Evolutionary conservation across 176 grass and related monocot species (phyloP), one percentile per base, ranked within the genome.

Genomic region (Triticum urartu): DNA sequence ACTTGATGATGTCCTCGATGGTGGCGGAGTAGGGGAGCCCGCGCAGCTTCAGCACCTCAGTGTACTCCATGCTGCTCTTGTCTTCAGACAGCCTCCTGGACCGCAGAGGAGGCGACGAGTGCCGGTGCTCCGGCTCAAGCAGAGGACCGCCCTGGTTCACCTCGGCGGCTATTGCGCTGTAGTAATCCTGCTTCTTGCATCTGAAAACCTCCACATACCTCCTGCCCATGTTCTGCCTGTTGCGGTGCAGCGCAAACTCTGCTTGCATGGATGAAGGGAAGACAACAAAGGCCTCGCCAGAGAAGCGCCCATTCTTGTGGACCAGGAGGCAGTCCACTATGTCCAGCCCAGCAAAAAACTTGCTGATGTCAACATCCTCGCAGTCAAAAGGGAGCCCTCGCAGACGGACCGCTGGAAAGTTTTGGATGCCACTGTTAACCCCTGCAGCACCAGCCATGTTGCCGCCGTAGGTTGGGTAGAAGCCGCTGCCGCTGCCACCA

Each of bases 181-280:
- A 98, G 61, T 98, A 98, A 5, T 98, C 96, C 30, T 92, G 93
- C 75, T 98, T 98, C 88, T 95, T 98, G 88, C 96, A 98, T 61
- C 84, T 86, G 68, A 98, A 98, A 32, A 98, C 93, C 90, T 98
- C 93, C 33, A 98, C 88, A 10, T 98, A 98, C 26, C 96, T 88
- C 76, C 92, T 90, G 5, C 96, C 96, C 91, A 98, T 98, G 89
- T 90, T 94, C 83, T 95, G 96, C 78, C 88, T 81, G 71, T 98
- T 91, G 47, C 90, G 86, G 62, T 95, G 93, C 74, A 98, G 93
- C 0, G 96, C 96, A 78, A 98, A 89, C 26, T 94, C 93, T 2
- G 92, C 85, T 54, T 95, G 91, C 91, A 95, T 91, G 25, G 80
- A 63, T 9, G 90, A 84, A 1, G 90, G 83, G 39, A 98, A 95